These are phyloP conservation scores for Neurospora hispaniola DNA, from an alignment of 495 filamentous ascomycete species.

Conservation along the genomic window DNA sequence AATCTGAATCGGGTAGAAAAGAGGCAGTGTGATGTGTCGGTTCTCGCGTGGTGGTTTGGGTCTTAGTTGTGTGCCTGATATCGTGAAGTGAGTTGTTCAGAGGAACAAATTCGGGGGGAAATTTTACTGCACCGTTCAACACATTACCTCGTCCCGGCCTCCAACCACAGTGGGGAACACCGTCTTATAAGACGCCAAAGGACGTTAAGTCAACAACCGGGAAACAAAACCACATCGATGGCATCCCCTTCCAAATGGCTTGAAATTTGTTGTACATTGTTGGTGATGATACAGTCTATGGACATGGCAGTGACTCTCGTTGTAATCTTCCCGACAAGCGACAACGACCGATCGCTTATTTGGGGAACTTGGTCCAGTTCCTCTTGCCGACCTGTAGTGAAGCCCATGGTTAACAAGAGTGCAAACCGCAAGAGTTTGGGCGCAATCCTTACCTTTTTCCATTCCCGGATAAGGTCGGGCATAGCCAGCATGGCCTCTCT, in stretches of 20 bases:
- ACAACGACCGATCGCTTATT: constrained; percentile 24
- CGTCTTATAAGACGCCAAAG: background rate
- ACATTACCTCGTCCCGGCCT: background rate
- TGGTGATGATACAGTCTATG: constrained; percentile 18
- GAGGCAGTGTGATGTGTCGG: background rate
- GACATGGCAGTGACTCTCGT: constrained; percentile 1
- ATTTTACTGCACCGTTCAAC: background rate
- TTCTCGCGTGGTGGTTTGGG: background rate
- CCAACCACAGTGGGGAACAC: background rate
- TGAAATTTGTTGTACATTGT: constrained; percentile 14
- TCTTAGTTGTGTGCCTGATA: background rate
- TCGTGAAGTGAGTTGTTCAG: background rate
- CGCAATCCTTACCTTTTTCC: constrained; percentile 64
- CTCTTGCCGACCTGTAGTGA: constrained; percentile 60
- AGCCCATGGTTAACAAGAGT: constrained; percentile 6
- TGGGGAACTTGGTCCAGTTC: constrained; percentile 89
- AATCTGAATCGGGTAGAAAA: background rate
- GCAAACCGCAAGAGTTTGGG: background rate
- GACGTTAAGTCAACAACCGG: background rate
- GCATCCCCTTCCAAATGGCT: background rate
- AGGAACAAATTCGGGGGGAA: background rate
- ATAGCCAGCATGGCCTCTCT: constrained; percentile 89
- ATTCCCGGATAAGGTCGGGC: constrained; percentile 78
- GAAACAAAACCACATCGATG: background rate
- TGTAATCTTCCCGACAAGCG: constrained; percentile 1